These are phyloP conservation scores for Fusarium paranaense DNA, from an alignment of 2,329 filamentous ascomycete genomes.

Conservation along the genomic window DNA sequence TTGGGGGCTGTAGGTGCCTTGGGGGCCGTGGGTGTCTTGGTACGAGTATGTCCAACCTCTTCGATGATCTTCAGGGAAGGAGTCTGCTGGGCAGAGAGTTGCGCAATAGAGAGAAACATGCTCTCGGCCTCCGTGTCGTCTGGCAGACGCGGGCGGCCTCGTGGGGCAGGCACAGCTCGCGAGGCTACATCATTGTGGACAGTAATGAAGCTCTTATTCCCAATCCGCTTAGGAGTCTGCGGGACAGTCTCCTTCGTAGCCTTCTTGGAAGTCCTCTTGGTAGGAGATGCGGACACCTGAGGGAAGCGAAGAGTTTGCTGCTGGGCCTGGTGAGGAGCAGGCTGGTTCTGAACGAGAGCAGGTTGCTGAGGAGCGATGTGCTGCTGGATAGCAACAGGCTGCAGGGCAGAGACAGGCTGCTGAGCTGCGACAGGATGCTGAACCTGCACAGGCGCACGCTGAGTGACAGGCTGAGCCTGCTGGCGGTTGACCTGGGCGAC, in stretches of 20 bases:
- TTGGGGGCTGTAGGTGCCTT: neutral
- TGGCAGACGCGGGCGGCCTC: neutral
- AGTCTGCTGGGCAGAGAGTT: neutral
- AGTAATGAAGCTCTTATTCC: too few relatives aligned
- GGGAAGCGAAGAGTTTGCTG: neutral
- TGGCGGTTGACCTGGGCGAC: neutral
- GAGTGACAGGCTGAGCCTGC: neutral
- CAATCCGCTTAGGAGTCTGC: too few relatives aligned
- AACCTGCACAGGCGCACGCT: neutral
- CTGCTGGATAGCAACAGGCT: neutral
- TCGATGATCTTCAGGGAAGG: neutral
- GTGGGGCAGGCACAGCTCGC: neutral
- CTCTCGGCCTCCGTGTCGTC: neutral
- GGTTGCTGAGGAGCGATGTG: neutral
- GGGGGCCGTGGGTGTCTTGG: neutral
- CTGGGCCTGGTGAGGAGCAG: neutral
- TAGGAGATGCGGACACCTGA: neutral
- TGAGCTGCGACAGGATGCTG: neutral
- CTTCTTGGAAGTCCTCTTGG: neutral
- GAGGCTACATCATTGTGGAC: neutral
- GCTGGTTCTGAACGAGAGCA: neutral
- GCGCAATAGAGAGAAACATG: too few relatives aligned
- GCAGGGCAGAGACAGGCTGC: neutral
- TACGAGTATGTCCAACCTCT: neutral
- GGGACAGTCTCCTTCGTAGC: neutral